Base-by-base conservation (phyloP, 2,329 filamentous ascomycete species). In the Cladosporium sp. region DNA sequence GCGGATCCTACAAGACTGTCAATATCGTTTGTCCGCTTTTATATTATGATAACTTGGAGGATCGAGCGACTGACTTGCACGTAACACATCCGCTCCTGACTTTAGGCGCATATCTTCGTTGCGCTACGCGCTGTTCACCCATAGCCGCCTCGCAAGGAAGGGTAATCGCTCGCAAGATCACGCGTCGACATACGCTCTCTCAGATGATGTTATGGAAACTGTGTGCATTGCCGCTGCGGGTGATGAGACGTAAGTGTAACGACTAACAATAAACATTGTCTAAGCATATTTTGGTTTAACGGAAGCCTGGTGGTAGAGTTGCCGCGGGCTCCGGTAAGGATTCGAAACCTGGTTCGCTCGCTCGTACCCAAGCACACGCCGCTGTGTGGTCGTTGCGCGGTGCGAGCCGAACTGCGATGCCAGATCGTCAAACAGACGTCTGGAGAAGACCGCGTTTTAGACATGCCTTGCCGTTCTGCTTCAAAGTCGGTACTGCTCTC, bases 11-110 rank as follows among this genome's bases (percentile, higher is more conserved):
- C 25, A 13, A 7, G 36, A 46, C 13, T 14, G 30, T 64, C 56
- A 66, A 21, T 32, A 36, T 21, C 18, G 10, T 36, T 43, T 18
- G 5, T 5, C n/a, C n/a, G 14, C 48, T 7, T 2, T 32, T 21
- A 32, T 11, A 63, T 14, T 14, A 3, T 26, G 48, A 23, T n/a
- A 36, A 3, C 21, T 21, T 23, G 4, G 28, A 28, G 10, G 39
- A 26, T 23, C 1, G 26, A n/a, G 23, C n/a, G 14, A 81, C 83
- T 68, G 70, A 84, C 83, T 85, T 85, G 82, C 84, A 86, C 58
- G 84, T 86, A 64, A 83, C 77, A 73, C 84, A 86, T 16, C 84
- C 84, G 7, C 81, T 68, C 46, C 65, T 57, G 16, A 64, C 64
- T n/a, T 67, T 67, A 1, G 65, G 65, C 18, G 65, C 65, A 58